A percentile compares a stretch with the other conserved stretches of the same genome.
These are phyloP conservation scores for Candida pseudocylindracea DNA, from an alignment of 1,139 yeast species.

Conservation along the genomic window DNA sequence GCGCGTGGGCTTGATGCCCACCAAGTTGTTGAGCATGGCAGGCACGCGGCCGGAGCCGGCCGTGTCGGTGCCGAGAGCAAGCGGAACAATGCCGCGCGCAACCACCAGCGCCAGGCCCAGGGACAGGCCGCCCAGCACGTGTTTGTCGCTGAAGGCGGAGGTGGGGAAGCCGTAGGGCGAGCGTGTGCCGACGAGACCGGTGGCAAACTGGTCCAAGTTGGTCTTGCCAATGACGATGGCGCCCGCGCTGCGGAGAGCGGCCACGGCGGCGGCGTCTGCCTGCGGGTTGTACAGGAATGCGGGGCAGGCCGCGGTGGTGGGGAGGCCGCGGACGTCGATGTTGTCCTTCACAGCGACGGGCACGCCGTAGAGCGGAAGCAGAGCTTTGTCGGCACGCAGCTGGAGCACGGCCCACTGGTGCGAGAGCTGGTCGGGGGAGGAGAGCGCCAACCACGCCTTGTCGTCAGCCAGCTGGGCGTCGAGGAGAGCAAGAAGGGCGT, in stretches of 20 bases:
- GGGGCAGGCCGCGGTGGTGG: constrained; percentile 93
- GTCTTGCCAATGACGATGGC: constrained; percentile 87
- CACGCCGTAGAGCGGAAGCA: constrained; percentile 62
- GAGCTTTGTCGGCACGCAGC: constrained; percentile 26
- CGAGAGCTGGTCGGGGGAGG: constrained; percentile 29
- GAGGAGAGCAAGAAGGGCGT: constrained; percentile 23
- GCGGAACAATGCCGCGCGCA: constrained; percentile 71
- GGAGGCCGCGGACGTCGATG: constrained; percentile 63
- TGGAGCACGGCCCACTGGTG: constrained; percentile 71
- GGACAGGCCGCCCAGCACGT: constrained; percentile 86
- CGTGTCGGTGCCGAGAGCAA: constrained; percentile 86
- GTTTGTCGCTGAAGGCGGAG: constrained; percentile 48
- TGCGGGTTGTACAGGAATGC: constrained; percentile 45
- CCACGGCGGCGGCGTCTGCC: constrained; percentile 55
- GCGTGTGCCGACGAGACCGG: constrained; percentile 87
- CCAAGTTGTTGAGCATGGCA: constrained; percentile 78
- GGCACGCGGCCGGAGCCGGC: constrained; percentile 99
- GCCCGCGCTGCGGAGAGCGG: constrained; percentile 53
- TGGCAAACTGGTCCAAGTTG: constrained; percentile 88
- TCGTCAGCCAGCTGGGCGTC: constrained; percentile 25
- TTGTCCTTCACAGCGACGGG: constrained; percentile 92
- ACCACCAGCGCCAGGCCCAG: constrained; percentile 92
- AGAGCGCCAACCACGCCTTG: constrained; percentile 82
- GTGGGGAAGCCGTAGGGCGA: constrained; percentile 85
- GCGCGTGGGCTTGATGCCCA: constrained; percentile 82